A percentile compares a stretch with the other conserved stretches of the same genome.
Evolutionary conservation across 2,329 filamentous ascomycete genomes (phyloP).

Genomic region (Aureobasidium sp.): DNA sequence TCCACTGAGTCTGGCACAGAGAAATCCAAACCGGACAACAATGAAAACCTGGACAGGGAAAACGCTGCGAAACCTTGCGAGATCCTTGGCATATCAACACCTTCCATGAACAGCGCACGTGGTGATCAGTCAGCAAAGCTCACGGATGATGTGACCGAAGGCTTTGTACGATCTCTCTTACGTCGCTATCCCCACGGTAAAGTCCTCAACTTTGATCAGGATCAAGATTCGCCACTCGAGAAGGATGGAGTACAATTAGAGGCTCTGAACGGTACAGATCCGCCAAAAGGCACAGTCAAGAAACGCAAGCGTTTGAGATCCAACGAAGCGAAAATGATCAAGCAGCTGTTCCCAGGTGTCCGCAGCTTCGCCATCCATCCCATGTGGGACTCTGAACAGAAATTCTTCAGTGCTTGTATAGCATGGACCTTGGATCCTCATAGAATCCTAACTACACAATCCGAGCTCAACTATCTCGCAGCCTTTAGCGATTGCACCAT

Average conservation of each 20-base stretch:
- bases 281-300: background rate
- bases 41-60: background rate
- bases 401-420: constrained; percentile 19
- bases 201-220: constrained; percentile 29
- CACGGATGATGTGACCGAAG: constrained; percentile 18
- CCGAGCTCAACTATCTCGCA: constrained; percentile 35
- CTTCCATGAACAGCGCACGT: background rate
- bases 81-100: constrained; percentile 6
- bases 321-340: background rate
- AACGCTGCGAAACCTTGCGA: background rate
- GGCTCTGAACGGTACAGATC: no score
- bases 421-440: constrained; percentile 36
- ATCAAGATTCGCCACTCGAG: constrained; percentile 19
- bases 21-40: background rate
- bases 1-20: background rate
- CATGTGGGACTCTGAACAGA: constrained; percentile 38
- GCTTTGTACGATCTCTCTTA: constrained; percentile 21
- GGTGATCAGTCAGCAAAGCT: background rate
- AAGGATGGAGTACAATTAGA: constrained; percentile 20
- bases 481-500: constrained; percentile 36
- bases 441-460: constrained; percentile 28
- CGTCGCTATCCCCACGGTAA: constrained; percentile 30
- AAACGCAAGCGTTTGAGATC: background rate
- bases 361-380: constrained; percentile 42
- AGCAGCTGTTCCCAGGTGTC: constrained; percentile 34